Percentiles rank a stretch among this genome's conserved stretches.
Evolutionary conservation across 768 basidiomycete species (phyloP).

Genomic region (Kwoniella newhampshirensis): DNA sequence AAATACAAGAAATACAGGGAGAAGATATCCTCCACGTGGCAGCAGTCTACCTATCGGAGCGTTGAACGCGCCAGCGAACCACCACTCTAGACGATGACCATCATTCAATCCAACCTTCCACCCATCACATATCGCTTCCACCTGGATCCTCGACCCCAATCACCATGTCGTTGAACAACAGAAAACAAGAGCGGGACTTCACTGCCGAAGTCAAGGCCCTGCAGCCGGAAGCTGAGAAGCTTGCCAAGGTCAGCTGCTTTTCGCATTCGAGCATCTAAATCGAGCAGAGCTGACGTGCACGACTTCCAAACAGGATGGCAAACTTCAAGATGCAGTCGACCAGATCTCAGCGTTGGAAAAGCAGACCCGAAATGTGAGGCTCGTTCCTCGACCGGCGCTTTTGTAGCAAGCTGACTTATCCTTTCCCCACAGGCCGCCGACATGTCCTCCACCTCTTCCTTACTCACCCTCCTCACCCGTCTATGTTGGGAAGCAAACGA

Average conservation of each 20-base stretch:
- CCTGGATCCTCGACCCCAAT: neutral
- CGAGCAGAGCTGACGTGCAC: constrained; percentile 5
- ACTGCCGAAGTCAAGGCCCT: constrained; percentile 76
- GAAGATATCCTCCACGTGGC: neutral
- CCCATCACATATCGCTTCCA: neutral
- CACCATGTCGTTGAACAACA: constrained; percentile 33
- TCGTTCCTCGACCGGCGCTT: constrained; percentile 9
- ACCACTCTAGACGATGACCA: neutral
- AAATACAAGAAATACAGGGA: constrained; percentile 4
- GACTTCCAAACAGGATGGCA: constrained; percentile 63
- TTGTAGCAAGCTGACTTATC: neutral
- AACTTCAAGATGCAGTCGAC: constrained; percentile 81
- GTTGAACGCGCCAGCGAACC: constrained; percentile 14
- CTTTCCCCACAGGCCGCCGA: constrained; percentile 74
- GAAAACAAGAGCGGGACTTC: constrained; percentile 63
- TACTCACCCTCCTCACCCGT: constrained; percentile 71
- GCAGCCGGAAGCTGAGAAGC: constrained; percentile 65
- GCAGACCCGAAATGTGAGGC: constrained; percentile 90
- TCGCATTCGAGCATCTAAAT: neutral
- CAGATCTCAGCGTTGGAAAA: constrained; percentile 87
- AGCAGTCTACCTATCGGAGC: too few species aligned
- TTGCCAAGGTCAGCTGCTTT: constrained; percentile 64
- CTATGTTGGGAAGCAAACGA: constrained; percentile 72
- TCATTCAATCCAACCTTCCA: too few species aligned
- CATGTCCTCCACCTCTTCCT: constrained; percentile 80